phyloP scores from a whole-genome alignment of 2,329 filamentous ascomycete genomes.

The Pestalotiopsis sp. region DNA sequence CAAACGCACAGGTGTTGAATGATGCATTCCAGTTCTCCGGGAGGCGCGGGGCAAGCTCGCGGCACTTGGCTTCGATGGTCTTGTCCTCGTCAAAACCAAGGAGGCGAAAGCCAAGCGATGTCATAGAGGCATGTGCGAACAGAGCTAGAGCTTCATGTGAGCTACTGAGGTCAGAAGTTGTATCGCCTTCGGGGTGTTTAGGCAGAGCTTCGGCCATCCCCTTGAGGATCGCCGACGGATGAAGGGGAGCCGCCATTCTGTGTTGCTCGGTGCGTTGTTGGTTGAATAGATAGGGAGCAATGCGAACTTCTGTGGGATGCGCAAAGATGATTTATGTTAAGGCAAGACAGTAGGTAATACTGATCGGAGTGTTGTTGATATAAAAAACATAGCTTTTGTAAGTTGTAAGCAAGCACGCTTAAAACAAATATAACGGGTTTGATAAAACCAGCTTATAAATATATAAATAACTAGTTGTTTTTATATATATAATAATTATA shows the following conservation, averaged over 20 bases:
- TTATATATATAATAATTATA: too few species aligned
- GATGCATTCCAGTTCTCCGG: constrained; percentile 80
- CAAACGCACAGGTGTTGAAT: constrained; percentile 74
- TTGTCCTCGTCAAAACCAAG: constrained; percentile 85
- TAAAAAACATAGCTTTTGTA: too few species aligned
- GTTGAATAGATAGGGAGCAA: not conserved
- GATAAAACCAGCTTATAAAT: too few species aligned
- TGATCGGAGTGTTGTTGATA: too few species aligned
- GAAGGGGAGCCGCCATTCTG: constrained; percentile 40
- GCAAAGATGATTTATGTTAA: too few species aligned
- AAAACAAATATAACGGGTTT: too few species aligned
- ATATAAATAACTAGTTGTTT: too few species aligned
- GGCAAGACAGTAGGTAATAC: too few species aligned
- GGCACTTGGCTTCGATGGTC: constrained; percentile 63
- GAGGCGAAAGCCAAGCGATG: constrained; percentile 77
- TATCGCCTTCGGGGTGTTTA: constrained; percentile 53
- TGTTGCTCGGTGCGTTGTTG: not conserved
- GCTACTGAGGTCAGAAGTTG: constrained; percentile 66
- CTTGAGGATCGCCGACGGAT: constrained; percentile 49
- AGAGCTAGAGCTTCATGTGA: constrained; percentile 84
- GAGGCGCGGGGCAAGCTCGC: constrained; percentile 63
- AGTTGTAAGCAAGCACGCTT: too few species aligned
- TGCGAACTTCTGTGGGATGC: not conserved
- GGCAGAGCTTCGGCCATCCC: constrained; percentile 64
- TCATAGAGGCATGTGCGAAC: constrained; percentile 82